Evolutionary conservation across 352 stramenopile genomes (phyloP), one percentile per base, ranked within the genome.

Genomic region (Phytophthora citrophthora): DNA sequence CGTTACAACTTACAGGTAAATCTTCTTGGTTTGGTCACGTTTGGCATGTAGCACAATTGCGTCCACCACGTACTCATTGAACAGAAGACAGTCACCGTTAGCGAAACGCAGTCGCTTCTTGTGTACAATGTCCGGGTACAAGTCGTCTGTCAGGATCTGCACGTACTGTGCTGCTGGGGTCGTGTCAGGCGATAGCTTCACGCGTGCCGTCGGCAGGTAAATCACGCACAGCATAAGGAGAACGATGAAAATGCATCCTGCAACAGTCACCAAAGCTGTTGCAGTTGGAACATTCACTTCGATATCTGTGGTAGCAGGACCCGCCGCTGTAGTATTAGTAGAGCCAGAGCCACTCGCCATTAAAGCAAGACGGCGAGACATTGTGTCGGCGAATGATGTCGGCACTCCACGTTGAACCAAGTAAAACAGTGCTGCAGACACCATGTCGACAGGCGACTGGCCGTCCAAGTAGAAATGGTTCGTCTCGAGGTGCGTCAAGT

Each of bases 1-100:
- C 29, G 32, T 49, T 41, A 54, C 20, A 51, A 29, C 39, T 64
- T 70, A 87, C 61, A 90, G 56, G 47, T 84, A 87, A 57, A 90
- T 88, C 56, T 83, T 85, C 60, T 89, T 86, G 39, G 41, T 79
- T 16, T 77, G 45, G 44, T 90, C 77, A 27, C 73, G 72, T 54
- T 90, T 87, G 18, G 75, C 74, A 41, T 86, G 69, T 9, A 90
- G 59, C 52, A 88, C 77, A 39, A 90, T 84, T 36, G 78, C 68
- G 54, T 91, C 77, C 8, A 89, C 72, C 29, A 86, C 58, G 53
- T 88, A 91, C 59, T 91, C 82, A 57, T 89, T 83, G 56, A 91
- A 88, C 5, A 81, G 61, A 53, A 91, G 54, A 46, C 69, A 77
- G 43, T 91, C 82, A 39, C 82, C 82, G 40, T 89, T 89, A 16